Conservation (phyloP, 352 stramenopile species). For the Pythium aquatile region DNA sequence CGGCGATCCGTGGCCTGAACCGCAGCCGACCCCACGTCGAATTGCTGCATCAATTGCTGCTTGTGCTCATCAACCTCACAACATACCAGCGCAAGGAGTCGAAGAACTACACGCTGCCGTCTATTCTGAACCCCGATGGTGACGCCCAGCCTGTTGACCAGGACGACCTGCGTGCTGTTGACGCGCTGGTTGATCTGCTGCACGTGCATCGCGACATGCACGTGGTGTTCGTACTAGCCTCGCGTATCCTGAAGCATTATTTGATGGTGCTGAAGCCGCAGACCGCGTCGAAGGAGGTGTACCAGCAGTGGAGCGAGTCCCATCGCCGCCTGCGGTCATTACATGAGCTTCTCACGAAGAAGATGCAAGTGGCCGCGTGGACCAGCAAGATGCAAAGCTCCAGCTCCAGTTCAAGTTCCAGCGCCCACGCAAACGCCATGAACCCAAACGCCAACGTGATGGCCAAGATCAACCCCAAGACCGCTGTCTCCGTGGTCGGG, state of each 20-base stretch:
- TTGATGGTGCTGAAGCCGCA: slow-evolving; percentile 31
- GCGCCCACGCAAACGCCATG: slow-evolving; percentile 6
- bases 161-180: slow-evolving; percentile 65
- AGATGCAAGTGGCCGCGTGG: slow-evolving; percentile 55
- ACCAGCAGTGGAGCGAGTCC: slow-evolving; percentile 50
- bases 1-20: slow-evolving; percentile 92
- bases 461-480: slow-evolving; percentile 72
- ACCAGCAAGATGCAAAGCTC: slow-evolving; percentile 12
- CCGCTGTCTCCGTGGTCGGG: slow-evolving; percentile 46
- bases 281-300: slow-evolving; percentile 16
- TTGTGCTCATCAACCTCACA: slow-evolving; percentile 88
- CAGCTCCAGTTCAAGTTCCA: slow-evolving; percentile 14
- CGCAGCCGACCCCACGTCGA: slow-evolving; percentile 94
- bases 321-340: slow-evolving; percentile 48
- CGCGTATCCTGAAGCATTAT: slow-evolving; percentile 62
- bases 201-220: slow-evolving; percentile 94
- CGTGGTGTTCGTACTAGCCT: slow-evolving; percentile 71
- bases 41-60: slow-evolving; percentile 86
- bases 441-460: slow-evolving; percentile 46
- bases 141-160: slow-evolving; percentile 31
- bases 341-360: slow-evolving; percentile 52
- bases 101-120: slow-evolving; percentile 39
- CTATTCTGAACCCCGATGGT: slow-evolving; percentile 9
- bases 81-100: slow-evolving; percentile 53
- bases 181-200: slow-evolving; percentile 92